Evolutionary conservation across 164 flowering plant genomes (phyloP), one percentile per base, ranked within the genome.

Genomic region (Saururus chinensis): DNA sequence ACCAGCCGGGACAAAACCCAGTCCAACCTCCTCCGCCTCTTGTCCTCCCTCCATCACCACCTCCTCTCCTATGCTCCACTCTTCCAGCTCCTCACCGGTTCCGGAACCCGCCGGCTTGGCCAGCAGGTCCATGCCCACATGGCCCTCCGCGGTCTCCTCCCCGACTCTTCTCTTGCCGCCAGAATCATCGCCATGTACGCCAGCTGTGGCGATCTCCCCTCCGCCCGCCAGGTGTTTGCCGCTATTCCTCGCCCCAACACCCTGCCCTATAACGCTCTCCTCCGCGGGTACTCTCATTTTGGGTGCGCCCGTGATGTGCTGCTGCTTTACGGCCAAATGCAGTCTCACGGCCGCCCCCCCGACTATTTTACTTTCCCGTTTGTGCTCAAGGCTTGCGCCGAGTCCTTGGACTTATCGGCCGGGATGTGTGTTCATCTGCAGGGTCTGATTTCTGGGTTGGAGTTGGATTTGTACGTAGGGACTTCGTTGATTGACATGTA

Each of bases 401-500:
- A 53, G 22, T 53, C 19, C 22, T 0, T 12, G 25, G 12, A 20
- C 4, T 11, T 53, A 8, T 20, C 13, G 11, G 13, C 22, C 0
- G 56, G 23, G 11, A 19, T 4, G 56, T 53, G 56, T 19, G 25
- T 53, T 19, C 56, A 53, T 53, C 4, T 5, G 20, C 56, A 53
- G 22, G 22, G 56, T 23, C 22, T 20, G 25, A 9, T 20, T 20
- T 9, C 3, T 53, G 56, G 56, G 23, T 10, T 53, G 0, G 56
- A 53, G 56, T 19, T 19, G 22, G 56, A 53, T 19, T 53, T 53
- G 56, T 53, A 53, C 19, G 56, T 53, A 3, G 56, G 11, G 13
- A 53, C 56, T 53, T 53, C 56, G 22, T n/a, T 53, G 56, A 53
- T 53, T 20, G 56, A 53, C 56, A 53, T 53, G 56, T 53, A 19